A percentile compares a stretch with the other conserved stretches of the same genome.
Evolutionary conservation across 176 grass and related monocot genomes (phyloP).

Genomic region (Oryza rufipogon): DNA sequence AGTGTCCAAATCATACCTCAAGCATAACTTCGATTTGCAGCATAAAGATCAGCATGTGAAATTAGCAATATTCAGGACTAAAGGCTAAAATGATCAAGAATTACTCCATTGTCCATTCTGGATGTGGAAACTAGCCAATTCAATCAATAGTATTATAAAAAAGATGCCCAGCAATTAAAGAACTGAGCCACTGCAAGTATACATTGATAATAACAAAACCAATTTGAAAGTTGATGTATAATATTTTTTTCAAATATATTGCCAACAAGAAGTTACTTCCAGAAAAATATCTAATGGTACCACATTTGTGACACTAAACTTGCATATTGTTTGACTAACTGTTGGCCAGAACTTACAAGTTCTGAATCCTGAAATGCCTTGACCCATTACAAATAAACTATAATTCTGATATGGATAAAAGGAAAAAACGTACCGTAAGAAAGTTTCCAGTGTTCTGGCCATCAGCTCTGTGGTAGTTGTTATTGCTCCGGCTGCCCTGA

Average conservation of each 20-base stretch:
- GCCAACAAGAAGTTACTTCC: background rate
- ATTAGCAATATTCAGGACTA: background rate
- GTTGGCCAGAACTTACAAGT: background rate
- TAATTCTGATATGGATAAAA: background rate
- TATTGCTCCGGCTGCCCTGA: conserved; percentile 56
- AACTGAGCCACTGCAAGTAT: background rate
- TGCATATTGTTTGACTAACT: background rate
- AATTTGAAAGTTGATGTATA: background rate
- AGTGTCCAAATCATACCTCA: background rate
- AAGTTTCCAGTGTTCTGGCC: conserved; percentile 87
- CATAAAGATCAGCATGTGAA: background rate
- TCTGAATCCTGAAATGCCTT: background rate
- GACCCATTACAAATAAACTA: background rate
- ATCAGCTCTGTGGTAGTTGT: conserved; percentile 75
- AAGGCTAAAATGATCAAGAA: background rate
- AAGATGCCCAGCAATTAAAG: background rate
- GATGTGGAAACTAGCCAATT: background rate
- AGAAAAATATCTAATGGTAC: background rate
- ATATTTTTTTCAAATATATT: background rate
- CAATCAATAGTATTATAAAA: background rate
- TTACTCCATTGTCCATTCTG: background rate
- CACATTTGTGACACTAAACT: background rate
- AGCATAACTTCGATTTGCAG: background rate
- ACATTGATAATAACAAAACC: background rate
- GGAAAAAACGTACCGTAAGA: conserved; percentile 57